Conservation (phyloP, 108 stramenopile species). For the Nannochloropsis oceanica region DNA sequence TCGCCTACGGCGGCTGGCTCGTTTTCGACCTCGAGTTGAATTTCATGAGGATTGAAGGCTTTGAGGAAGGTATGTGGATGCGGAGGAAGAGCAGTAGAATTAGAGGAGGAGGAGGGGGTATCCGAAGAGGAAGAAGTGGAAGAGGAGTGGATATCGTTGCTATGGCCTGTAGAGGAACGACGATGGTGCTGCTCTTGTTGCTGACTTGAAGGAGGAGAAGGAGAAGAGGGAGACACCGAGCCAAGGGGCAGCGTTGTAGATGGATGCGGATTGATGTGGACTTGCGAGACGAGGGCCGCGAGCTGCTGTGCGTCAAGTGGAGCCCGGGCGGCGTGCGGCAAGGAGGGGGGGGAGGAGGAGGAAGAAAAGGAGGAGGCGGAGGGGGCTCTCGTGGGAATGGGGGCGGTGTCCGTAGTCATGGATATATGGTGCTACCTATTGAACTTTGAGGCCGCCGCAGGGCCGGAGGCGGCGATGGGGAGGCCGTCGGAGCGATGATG, state of each 20-base stretch:
- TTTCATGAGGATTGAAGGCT: not conserved
- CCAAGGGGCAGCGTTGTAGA: no score
- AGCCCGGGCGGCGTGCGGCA: not conserved
- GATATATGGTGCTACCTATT: no score
- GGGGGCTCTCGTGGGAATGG: no score
- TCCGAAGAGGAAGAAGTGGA: not conserved
- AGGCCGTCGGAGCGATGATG: no score
- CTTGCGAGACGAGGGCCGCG: no score
- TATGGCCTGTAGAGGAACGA: not conserved
- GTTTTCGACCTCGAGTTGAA: not conserved
- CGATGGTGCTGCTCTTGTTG: not conserved
- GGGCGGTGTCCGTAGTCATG: no score
- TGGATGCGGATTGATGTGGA: no score
- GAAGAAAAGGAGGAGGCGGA: no score
- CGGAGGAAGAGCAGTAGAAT: not conserved
- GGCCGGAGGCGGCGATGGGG: no score
- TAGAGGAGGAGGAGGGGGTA: not conserved
- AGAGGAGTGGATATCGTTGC: not conserved
- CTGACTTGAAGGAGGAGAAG: not conserved
- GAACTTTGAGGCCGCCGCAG: no score
- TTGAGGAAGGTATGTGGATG: no score
- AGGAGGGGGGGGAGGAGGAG: not conserved
- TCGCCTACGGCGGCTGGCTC: not conserved
- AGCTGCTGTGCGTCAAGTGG: no score
- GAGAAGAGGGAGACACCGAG: not conserved